Evolutionary conservation across 73 alveolate genomes (phyloP).

Genomic region (Tetrahymena thermophila): DNA sequence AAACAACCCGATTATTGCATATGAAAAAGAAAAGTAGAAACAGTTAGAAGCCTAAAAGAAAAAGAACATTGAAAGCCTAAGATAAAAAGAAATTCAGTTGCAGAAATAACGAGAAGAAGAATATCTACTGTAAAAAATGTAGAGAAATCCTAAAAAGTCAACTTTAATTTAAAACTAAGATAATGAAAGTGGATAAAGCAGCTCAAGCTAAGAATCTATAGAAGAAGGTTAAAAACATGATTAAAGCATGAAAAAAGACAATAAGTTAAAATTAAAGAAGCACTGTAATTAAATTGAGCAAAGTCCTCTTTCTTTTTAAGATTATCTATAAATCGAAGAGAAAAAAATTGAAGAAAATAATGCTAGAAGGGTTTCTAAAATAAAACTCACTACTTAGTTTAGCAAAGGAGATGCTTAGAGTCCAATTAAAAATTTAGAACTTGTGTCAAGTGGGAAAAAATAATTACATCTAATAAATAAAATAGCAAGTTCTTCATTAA

Average conservation of each 20-base stretch:
- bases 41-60: background rate
- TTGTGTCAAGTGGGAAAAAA: background rate
- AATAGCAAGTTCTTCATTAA: background rate
- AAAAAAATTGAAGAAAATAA: background rate
- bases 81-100: background rate
- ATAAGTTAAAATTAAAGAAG: background rate
- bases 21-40: background rate
- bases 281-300: background rate
- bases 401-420: background rate
- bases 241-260: background rate
- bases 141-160: background rate
- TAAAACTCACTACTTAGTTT: background rate
- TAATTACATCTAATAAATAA: background rate
- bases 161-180: background rate
- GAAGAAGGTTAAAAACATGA: background rate
- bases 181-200: background rate
- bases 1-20: background rate
- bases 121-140: background rate
- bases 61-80: background rate
- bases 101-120: background rate
- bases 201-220: background rate
- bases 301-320: background rate
- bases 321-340: background rate
- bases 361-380: background rate
- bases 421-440: background rate